These are phyloP conservation scores for Deakozyma indianensis DNA, from an alignment of 805 yeast species.

Conservation along the genomic window DNA sequence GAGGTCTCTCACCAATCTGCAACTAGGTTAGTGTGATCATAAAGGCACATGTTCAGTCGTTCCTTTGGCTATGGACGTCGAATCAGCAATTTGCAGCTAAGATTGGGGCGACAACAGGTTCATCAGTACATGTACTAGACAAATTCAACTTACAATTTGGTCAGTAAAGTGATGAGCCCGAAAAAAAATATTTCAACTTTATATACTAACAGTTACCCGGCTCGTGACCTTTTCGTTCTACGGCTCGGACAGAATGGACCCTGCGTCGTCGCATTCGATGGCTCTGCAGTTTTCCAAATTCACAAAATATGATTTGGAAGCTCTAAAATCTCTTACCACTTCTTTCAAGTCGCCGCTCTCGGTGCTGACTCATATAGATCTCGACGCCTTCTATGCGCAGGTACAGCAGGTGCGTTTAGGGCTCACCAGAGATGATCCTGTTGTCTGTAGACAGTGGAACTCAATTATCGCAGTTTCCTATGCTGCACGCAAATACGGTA, in stretches of 20 bases:
- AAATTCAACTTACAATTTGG: too few species aligned
- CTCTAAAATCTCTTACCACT: constrained; percentile 10
- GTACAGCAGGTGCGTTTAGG: constrained; percentile 71
- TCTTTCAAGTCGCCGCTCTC: constrained; percentile 58
- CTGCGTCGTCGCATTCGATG: too few species aligned
- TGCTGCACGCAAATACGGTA: constrained; percentile 77
- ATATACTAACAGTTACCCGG: too few species aligned
- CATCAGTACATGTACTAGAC: too few species aligned
- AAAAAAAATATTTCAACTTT: too few species aligned
- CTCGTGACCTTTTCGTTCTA: too few species aligned
- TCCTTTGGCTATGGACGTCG: constrained; percentile 51
- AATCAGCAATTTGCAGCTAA: constrained; percentile 58
- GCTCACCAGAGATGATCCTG: constrained; percentile 53
- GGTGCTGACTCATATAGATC: constrained; percentile 73
- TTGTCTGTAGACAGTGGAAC: constrained; percentile 91
- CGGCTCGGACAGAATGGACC: too few species aligned
- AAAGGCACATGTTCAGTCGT: constrained; percentile 34
- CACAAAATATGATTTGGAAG: constrained; percentile 7
- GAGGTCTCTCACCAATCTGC: too few species aligned
- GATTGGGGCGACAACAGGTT: constrained; percentile 73
- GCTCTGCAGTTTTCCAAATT: background rate
- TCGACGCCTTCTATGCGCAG: constrained; percentile 94
- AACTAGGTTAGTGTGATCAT: background rate
- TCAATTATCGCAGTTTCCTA: constrained; percentile 69
- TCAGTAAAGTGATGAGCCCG: too few species aligned